A percentile compares a stretch with the other conserved stretches of the same genome.
phyloP scores from a whole-genome alignment of 1,284 basidiomycete genomes.

The Rhodotorula glutinis region DNA sequence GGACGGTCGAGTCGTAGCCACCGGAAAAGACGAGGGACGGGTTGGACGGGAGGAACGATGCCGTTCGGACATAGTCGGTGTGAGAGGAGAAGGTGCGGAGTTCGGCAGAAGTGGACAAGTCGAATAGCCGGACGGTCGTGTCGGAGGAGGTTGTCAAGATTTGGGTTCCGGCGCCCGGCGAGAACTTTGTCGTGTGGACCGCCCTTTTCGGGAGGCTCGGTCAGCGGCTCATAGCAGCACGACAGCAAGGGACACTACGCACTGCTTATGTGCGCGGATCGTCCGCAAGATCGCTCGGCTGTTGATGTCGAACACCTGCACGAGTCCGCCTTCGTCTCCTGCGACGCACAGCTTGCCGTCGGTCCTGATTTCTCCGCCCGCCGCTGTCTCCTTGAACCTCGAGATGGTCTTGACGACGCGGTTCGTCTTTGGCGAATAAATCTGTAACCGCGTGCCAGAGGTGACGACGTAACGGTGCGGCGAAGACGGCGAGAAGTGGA shows the following conservation, averaged over 20 bases:
- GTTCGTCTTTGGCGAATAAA: slow-evolving; percentile 92
- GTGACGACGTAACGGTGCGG: slow-evolving; percentile 95
- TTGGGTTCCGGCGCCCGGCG: slow-evolving; percentile 55
- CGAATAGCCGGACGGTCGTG: slow-evolving; percentile 89
- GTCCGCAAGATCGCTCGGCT: slow-evolving; percentile 91
- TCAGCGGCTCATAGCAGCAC: background rate
- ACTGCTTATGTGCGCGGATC: slow-evolving; percentile 85
- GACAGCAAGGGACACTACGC: slow-evolving; percentile 35
- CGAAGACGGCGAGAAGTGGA: slow-evolving; percentile 79
- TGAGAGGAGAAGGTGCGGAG: slow-evolving; percentile 78
- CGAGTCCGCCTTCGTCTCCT: slow-evolving; percentile 86
- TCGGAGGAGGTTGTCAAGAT: slow-evolving; percentile 95
- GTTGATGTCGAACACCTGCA: slow-evolving; percentile 95
- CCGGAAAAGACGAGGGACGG: slow-evolving; percentile 85
- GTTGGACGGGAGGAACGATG: slow-evolving; percentile 75
- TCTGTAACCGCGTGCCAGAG: slow-evolving; percentile 86
- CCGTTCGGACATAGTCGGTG: slow-evolving; percentile 92
- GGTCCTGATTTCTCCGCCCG: slow-evolving; percentile 77
- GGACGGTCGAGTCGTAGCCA: slow-evolving; percentile 89
- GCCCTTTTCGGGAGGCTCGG: slow-evolving; percentile 53
- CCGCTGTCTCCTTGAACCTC: slow-evolving; percentile 91
- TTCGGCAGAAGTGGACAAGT: slow-evolving; percentile 82
- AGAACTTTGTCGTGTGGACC: slow-evolving; percentile 92
- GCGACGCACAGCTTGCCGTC: slow-evolving; percentile 95
- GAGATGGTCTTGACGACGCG: slow-evolving; percentile 95